A percentile compares a stretch with the other conserved stretches of the same genome.
phyloP scores from a whole-genome alignment of 1,284 basidiomycete genomes.

The Tilletia horrida region DNA sequence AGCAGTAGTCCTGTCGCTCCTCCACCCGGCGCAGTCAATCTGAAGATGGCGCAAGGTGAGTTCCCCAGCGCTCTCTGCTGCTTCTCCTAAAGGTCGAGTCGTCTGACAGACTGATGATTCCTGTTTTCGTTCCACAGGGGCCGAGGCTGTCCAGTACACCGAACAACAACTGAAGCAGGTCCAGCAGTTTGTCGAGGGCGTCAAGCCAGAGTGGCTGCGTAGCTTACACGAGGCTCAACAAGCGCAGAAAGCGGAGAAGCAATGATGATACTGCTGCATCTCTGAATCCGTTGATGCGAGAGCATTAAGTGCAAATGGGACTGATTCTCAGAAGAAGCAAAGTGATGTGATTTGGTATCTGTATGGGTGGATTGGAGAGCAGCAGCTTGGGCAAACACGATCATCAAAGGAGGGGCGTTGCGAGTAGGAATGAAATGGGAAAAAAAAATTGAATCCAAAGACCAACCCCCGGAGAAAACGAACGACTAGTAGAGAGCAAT shows the following conservation, averaged over 20 bases:
- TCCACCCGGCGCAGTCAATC: background rate
- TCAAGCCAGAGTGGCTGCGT: conserved; percentile 9
- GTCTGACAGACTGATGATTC: background rate
- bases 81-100: too few species aligned
- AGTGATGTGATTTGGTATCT: too few species aligned
- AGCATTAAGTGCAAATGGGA: background rate
- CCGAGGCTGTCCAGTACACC: background rate
- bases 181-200: background rate
- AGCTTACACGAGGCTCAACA: background rate
- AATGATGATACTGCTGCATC: background rate
- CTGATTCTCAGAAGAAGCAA: background rate
- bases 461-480: too few species aligned
- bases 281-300: background rate
- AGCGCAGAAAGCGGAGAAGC: background rate
- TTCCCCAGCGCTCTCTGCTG: background rate
- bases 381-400: too few species aligned
- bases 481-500: too few species aligned
- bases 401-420: too few species aligned
- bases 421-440: background rate
- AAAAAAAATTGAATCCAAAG: too few species aligned
- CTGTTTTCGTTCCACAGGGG: background rate
- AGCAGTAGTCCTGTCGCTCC: background rate
- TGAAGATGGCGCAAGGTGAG: conserved; percentile 13
- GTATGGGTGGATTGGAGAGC: too few species aligned
- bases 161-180: background rate